Evolutionary conservation across 345 rosid species (phyloP).

Genomic region (Toxicodendron radicans): DNA sequence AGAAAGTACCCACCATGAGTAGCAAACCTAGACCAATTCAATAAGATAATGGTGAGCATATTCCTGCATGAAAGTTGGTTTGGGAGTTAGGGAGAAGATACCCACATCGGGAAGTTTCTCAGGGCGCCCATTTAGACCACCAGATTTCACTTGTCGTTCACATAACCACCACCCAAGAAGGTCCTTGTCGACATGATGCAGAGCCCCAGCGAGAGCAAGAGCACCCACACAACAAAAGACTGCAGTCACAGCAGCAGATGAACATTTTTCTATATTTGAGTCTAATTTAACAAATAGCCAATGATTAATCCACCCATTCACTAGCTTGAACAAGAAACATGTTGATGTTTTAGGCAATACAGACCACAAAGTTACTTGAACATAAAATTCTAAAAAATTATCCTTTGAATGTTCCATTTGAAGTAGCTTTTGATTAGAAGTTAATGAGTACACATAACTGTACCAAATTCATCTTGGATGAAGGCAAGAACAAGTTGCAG

Average conservation of each 20-base stretch:
- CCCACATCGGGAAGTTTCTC: conserved; percentile 95
- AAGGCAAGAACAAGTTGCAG: background rate
- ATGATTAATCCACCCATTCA: background rate
- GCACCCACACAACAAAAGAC: conserved; percentile 96
- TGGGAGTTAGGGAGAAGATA: background rate
- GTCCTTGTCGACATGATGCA: conserved; percentile 90
- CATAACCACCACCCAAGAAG: conserved; percentile 97
- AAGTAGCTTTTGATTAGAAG: background rate
- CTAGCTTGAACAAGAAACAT: background rate
- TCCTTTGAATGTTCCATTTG: background rate
- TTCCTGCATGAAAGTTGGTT: background rate
- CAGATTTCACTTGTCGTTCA: conserved; percentile 73
- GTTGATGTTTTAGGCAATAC: background rate
- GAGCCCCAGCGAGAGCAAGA: conserved; percentile 80
- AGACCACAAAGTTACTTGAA: background rate
- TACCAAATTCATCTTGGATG: background rate
- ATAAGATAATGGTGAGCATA: conserved; percentile 5
- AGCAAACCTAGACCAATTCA: conserved; percentile 59
- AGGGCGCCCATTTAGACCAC: conserved; percentile 89
- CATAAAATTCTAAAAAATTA: background rate
- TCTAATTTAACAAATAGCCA: background rate
- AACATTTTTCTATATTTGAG: background rate
- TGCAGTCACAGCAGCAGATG: conserved; percentile 29
- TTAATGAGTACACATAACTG: background rate
- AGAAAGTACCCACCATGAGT: conserved; percentile 95